Evolutionary conservation across 495 filamentous ascomycete genomes (phyloP).

Genomic region (Tuber indicum): DNA sequence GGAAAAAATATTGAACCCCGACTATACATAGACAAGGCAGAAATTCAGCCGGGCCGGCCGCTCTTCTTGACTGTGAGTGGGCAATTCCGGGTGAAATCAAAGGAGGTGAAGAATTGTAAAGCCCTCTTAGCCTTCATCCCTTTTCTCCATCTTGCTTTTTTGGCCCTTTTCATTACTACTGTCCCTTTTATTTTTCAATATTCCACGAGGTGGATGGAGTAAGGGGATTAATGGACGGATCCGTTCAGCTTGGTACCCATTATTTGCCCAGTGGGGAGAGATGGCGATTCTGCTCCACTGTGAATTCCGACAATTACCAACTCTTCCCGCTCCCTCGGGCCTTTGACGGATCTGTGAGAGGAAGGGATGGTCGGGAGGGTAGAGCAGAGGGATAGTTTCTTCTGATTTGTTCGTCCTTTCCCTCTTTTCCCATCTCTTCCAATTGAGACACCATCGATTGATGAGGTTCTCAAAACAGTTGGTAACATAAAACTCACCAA

Average conservation of each 20-base stretch:
- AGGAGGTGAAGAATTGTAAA: not conserved
- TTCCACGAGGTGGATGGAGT: not conserved
- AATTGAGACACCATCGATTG: conserved; percentile 25
- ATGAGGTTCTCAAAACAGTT: conserved; percentile 4
- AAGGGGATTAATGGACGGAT: conserved; percentile 22
- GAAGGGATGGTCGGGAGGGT: not conserved
- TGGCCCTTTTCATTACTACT: not conserved
- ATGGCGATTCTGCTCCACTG: conserved; percentile 11
- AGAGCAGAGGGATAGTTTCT: conserved; percentile 21
- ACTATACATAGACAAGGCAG: not conserved
- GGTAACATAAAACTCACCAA: conserved; percentile 8
- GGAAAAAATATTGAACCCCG: not conserved
- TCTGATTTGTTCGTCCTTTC: not conserved
- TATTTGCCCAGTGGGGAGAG: not conserved
- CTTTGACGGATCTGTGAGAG: conserved; percentile 28
- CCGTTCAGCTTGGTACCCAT: not conserved
- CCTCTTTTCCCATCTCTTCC: not conserved
- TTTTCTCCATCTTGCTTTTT: not conserved
- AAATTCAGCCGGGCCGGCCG: not conserved
- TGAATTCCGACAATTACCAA: conserved; percentile 14
- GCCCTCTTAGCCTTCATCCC: not conserved
- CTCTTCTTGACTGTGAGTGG: not conserved
- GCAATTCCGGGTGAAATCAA: not conserved
- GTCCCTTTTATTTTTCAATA: not conserved
- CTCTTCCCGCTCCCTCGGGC: not conserved